These are phyloP conservation scores for Didymellaceae sp. DNA, from an alignment of 2,329 filamentous ascomycete species.

Conservation along the genomic window DNA sequence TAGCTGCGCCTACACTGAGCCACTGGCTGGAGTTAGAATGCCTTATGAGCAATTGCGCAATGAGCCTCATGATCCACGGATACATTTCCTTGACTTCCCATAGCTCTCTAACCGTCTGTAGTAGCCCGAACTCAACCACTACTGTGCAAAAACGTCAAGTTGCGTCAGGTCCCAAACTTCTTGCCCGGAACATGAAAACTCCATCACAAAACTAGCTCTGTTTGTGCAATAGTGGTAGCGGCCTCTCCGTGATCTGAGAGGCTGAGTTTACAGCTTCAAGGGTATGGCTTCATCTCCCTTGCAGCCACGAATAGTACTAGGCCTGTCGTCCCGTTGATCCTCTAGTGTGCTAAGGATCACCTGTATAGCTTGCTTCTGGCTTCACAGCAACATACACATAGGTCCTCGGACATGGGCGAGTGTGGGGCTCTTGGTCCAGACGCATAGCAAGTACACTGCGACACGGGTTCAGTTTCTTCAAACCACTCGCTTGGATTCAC, in stretches of 20 bases:
- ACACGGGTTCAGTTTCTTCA: not conserved
- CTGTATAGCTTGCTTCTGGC: not conserved
- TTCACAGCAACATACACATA: not conserved
- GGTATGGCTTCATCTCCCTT: conserved; percentile 4
- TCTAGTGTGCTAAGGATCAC: conserved; percentile 1
- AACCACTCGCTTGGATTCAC: not conserved
- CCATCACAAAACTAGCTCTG: not conserved
- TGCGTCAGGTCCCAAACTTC: conserved; percentile 1
- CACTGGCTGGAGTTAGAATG: conserved; percentile 5
- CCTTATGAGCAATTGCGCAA: not conserved
- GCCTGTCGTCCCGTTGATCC: conserved; percentile 8
- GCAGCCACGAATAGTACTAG: conserved; percentile 13
- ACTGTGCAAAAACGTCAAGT: conserved; percentile 1
- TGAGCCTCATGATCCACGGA: not conserved
- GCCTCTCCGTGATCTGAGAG: not conserved
- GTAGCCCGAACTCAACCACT: not conserved
- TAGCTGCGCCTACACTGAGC: conserved; percentile 28
- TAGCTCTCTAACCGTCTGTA: not conserved
- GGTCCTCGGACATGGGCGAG: not conserved
- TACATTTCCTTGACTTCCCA: not conserved
- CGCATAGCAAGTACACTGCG: not conserved
- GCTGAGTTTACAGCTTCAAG: not conserved
- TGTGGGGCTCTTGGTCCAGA: not conserved
- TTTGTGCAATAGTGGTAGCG: not conserved
- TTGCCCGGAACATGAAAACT: not conserved